Evolutionary conservation across 176 grass and related monocot species (phyloP), one percentile per base, ranked within the genome.

Genomic region (Musa beccarii): DNA sequence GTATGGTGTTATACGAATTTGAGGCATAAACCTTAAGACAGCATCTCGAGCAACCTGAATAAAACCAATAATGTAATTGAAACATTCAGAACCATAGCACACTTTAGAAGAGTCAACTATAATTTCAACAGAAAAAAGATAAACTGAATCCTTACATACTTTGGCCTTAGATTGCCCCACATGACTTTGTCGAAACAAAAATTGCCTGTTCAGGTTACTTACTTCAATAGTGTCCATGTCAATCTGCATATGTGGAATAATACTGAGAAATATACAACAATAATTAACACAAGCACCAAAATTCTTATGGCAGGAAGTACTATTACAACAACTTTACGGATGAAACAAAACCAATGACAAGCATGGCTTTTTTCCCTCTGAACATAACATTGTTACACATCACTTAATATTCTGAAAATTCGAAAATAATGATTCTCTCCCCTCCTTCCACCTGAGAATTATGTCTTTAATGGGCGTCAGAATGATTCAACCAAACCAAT

Each of bases 161-260:
- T 89, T 91, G 74, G 96, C 91, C 81, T 99, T 99, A 54, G 96
- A 94, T 54, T 88, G 96, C n/a, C 96, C 96, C 49, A 99, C 96
- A 52, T 99, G 96, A 78, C 85, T 81, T 82, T 95, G 92, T 49
- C 96, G 91, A 83, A 99, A 99, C 69, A 99, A 85, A 83, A 99
- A 99, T 78, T 99, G 96, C 50, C 96, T 83, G 66, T 99, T 99
- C 71, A 99, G 76, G 84, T 99, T 99, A 79, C 96, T 99, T 59
- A 99, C 91, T 84, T 99, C 96, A 59, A 99, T 99, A 23, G 96
- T 99, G 70, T 99, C 96, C 91, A 99, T 79, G 74, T 99, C 96
- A 87, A 99, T 99, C 96, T 99, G 86, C 81, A 73, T 11, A 77
- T 23, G 49, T 25, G 74, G 76, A 54, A 7, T 80, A 34, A 2